A percentile compares a stretch with the other conserved stretches of the same genome.
These are phyloP conservation scores for Ganoderma sp. DNA, from an alignment of 1,284 basidiomycete species.

Conservation along the genomic window DNA sequence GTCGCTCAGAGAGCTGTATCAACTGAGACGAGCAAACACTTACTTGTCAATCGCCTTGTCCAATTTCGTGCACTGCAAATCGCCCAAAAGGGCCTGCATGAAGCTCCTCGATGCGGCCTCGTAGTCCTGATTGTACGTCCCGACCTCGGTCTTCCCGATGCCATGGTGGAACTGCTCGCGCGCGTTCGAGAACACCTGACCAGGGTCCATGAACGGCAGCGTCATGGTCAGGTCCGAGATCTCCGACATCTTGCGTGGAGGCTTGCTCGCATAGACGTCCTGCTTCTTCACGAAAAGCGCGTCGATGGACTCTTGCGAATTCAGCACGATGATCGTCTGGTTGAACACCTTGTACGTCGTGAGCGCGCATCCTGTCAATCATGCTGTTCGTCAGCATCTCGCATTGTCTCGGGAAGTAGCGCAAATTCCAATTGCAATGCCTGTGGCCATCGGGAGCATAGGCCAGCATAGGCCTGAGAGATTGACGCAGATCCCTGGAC, in stretches of 20 bases:
- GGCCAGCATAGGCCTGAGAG: neutral
- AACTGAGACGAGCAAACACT: neutral
- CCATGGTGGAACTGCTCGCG: constrained; percentile 33
- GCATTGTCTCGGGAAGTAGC: neutral
- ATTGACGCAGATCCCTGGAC: neutral
- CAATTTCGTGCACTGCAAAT: constrained; percentile 20
- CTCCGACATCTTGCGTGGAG: constrained; percentile 31
- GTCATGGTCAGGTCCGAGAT: constrained; percentile 31
- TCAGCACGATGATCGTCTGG: constrained; percentile 35
- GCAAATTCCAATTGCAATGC: neutral
- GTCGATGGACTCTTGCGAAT: constrained; percentile 36
- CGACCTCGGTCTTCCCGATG: constrained; percentile 23
- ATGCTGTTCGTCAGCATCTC: neutral
- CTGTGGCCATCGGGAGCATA: neutral
- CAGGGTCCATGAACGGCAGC: constrained; percentile 34
- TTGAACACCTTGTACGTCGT: constrained; percentile 32
- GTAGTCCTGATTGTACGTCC: constrained; percentile 27
- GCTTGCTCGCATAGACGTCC: constrained; percentile 34
- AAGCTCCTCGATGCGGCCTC: constrained; percentile 27
- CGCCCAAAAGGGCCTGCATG: constrained; percentile 19
- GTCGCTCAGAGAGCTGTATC: neutral
- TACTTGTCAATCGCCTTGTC: constrained; percentile 26
- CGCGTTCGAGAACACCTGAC: constrained; percentile 28
- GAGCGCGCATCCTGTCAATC: constrained; percentile 28
- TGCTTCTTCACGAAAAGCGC: constrained; percentile 39